Conservation (phyloP, 2,329 filamentous ascomycete species). For the Neonectria ditissima region DNA sequence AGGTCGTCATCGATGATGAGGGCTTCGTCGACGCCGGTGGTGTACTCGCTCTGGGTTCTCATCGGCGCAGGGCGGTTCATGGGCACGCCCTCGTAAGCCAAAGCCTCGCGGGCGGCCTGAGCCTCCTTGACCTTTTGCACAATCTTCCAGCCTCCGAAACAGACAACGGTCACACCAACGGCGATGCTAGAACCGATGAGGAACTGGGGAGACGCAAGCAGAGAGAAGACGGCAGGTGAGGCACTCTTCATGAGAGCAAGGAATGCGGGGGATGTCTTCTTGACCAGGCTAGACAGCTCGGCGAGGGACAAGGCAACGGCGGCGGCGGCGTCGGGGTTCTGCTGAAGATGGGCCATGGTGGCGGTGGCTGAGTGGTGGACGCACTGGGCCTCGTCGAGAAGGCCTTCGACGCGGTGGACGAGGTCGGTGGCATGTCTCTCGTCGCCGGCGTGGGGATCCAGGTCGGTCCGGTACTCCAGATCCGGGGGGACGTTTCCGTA, state of each 20-base stretch:
- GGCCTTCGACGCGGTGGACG: constrained; percentile 77
- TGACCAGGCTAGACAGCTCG: constrained; percentile 85
- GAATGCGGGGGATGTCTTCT: constrained; percentile 87
- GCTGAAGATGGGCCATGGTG: constrained; percentile 81
- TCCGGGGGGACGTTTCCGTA: constrained; percentile 87
- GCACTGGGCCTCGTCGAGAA: constrained; percentile 90
- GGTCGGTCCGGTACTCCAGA: constrained; percentile 62
- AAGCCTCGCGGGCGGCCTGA: constrained; percentile 47
- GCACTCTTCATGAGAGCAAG: constrained; percentile 80
- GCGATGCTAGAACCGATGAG: constrained; percentile 91
- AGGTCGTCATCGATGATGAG: constrained; percentile 69
- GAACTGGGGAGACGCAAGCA: constrained; percentile 92
- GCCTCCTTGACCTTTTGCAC: constrained; percentile 81
- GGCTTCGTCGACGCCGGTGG: constrained; percentile 63
- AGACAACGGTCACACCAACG: constrained; percentile 93
- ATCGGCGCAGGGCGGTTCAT: constrained; percentile 43
- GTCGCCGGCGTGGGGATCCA: constrained; percentile 63
- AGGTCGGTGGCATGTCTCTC: constrained; percentile 69
- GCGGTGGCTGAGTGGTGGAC: constrained; percentile 84
- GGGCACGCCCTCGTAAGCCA: constrained; percentile 42
- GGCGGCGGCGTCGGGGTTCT: constrained; percentile 85
- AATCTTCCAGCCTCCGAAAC: constrained; percentile 97
- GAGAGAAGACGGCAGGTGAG: constrained; percentile 86
- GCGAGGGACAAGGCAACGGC: constrained; percentile 93
- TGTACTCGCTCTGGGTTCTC: constrained; percentile 47